Evolutionary conservation across 306 rosid genomes (phyloP), one percentile per base, ranked within the genome.

Genomic region (Dryas octopetala): DNA sequence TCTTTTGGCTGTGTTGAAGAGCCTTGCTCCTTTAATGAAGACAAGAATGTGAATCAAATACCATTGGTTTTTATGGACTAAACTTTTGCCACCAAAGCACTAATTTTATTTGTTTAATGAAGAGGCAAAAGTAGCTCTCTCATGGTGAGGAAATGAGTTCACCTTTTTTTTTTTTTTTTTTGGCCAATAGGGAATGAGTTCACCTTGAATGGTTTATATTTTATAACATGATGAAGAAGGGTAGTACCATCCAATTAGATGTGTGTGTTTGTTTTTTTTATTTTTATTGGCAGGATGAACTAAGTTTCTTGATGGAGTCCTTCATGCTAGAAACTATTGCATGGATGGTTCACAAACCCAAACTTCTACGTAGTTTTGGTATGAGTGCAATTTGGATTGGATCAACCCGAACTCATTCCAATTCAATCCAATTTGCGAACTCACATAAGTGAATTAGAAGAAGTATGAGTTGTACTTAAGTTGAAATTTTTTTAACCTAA

Each of bases 61-160:
- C 61, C 60, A 48, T 49, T 68, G 73, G 73, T 48, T 23, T 28
- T 14, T 26, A 26, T 16, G 28, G 14, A 26, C 44, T 12, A 48
- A 19, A 46, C 52, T 66, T 11, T 17, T 47, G 7, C 15, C n/a
- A 66, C 53, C 43, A 46, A 66, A 17, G 7, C 38, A 44, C 38
- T 53, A 19, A 47, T 26, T 44, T 48, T 4, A 41, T 65, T 12
- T 19, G 1, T 47, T 46, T 68, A 6, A 14, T 68, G 19, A 47
- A 17, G 52, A 67, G 58, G 58, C 57, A 48, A 23, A 32, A 67
- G 51, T 47, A 17, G 55, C 71, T 67, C 72, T 58, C 48, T 54
- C 55, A 49, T 49, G 26, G 43, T 12, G 23, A 47, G 6, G 16
- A 48, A 46, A 28, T 28, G 60, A 28, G 59, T 43, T 49, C 73